Evolutionary conservation across 1,284 basidiomycete species (phyloP), one percentile per base, ranked within the genome.

Genomic region (Microbotryomycetes sp.): DNA sequence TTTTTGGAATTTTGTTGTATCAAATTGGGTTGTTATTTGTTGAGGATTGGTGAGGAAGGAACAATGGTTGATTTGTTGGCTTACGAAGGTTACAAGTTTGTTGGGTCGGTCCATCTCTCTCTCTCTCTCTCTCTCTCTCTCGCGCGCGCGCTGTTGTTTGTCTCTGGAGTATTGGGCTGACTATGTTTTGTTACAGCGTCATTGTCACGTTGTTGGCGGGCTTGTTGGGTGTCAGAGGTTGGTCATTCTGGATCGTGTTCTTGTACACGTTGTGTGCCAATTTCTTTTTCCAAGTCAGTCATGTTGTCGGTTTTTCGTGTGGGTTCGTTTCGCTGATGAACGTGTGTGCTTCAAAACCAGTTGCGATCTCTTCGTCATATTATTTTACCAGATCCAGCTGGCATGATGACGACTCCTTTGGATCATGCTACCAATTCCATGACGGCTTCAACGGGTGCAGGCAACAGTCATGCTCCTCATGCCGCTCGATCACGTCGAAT

Each of bases 31-130:
- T 93, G 89, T 72, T 97, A 97, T 75, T 79, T 96, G 55, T 82
- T 94, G 58, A 89, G 89, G 69, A 88, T 96, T 16, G 84, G 86
- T 59, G 85, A 85, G 12, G 81, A 85, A 12, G 83, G 83, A 26
- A 84, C 86, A 63, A 82, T 86, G n/a, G 52, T 80, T 36, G 82
- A 83, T 66, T 70, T 83, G 59, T 75, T 82, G 16, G 79, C 80
- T 5, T 98, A 97, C 74, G 87, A 87, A 4, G 94, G 96, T 0
- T 98, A 98, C 80, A 98, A 98, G 75, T 98, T 98, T 72, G 90
- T 97, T 50, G 92, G 91, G 89, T 91, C 67, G 61, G 77, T 69
- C 29, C 47, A 16, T 36, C 14, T 29, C 54, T 1, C 28, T 49
- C n/a, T 25, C 23, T 19, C 48, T n/a, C n/a, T n/a, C n/a, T n/a